Percentiles rank a stretch among this genome's conserved stretches.
These are phyloP conservation scores for Stachybotrys chlorohalonatus DNA, from an alignment of 2,329 filamentous ascomycete genomes.

Conservation along the genomic window DNA sequence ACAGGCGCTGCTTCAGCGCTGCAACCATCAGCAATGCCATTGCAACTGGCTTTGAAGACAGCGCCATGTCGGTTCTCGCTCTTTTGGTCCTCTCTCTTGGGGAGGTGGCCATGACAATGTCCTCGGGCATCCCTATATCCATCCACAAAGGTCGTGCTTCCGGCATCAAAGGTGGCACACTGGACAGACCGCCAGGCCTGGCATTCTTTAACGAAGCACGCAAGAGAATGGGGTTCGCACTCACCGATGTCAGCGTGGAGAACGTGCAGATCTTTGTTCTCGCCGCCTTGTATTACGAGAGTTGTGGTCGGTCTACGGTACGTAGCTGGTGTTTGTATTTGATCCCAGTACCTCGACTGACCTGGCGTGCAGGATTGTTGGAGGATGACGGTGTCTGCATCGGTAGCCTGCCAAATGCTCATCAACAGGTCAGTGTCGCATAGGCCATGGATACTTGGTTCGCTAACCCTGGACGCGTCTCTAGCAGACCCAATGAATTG, in stretches of 20 bases:
- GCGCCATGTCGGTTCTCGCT: conserved; percentile 40
- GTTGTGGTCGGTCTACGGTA: conserved; percentile 34
- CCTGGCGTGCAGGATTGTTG: conserved; percentile 43
- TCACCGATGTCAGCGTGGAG: conserved; percentile 46
- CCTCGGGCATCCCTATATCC: conserved; percentile 35
- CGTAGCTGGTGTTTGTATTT: not conserved
- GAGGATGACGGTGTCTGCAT: conserved; percentile 46
- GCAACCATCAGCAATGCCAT: conserved; percentile 35
- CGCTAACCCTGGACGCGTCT: not conserved
- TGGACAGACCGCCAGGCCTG: conserved; percentile 43
- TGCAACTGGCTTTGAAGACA: conserved; percentile 34
- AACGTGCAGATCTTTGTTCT: conserved; percentile 50
- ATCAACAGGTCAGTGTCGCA: conserved; percentile 36
- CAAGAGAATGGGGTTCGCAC: conserved; percentile 47
- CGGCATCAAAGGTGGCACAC: conserved; percentile 42
- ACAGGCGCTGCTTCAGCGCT: conserved; percentile 43
- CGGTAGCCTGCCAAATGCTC: conserved; percentile 46
- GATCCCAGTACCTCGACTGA: conserved; percentile 1
- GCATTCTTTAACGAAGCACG: conserved; percentile 54
- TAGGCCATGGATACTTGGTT: not conserved
- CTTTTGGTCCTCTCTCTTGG: conserved; percentile 51
- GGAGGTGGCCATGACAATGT: conserved; percentile 42
- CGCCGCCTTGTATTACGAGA: conserved; percentile 44
- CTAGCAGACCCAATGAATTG: conserved; percentile 13
- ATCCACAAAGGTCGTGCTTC: conserved; percentile 34